Evolutionary conservation across 192 early-diverging fungal genomes (phyloP), one percentile per base, ranked within the genome.

Genomic region (Gaertneriomyces sp.): DNA sequence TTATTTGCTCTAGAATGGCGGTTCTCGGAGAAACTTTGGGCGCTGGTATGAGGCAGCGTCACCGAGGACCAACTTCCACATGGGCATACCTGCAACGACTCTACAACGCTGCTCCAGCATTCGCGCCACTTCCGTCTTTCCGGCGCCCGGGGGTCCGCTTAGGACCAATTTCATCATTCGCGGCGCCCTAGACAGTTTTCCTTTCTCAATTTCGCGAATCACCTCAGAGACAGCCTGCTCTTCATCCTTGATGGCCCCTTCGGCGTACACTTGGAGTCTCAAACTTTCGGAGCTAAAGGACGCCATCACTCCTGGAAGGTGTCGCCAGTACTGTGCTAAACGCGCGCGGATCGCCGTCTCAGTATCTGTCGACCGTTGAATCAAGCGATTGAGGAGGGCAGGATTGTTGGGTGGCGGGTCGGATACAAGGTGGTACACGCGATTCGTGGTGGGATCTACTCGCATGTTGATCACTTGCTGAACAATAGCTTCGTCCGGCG

Each of bases 1-100:
- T 81, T 3, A 84, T 55, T 40, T 74, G 57, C 50, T 81, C 74
- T 42, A 80, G 58, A 25, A 83, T 68, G 1, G 79, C 71, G 11
- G 60, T 74, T 20, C 72, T 58, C 10, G 81, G 75, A n/a, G 81
- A 83, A 33, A 83, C 81, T 82, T 38, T 40, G 14, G 45, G 19
- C 14, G 5, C 14, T 43, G 17, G 45, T 61, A 12, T 46, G 14
- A 8, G 25, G 11, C 8, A 54, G 19, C 6, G 11, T 19, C 63
- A 11, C 11, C 3, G 12, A n/a, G 16, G 16, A 57, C 33, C 17
- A 45, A 38, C 45, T 40, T 19, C 17, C 47, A 59, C n/a, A 47
- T 38, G 14, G 7, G 66, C 70, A 45, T 62, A 82, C 81, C 76
- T 59, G 70, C 64, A 5, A 84, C 71, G 57, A 70, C 72, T 14